phyloP scores from a whole-genome alignment of 768 basidiomycete genomes.

The Kwoniella dejecticola region DNA sequence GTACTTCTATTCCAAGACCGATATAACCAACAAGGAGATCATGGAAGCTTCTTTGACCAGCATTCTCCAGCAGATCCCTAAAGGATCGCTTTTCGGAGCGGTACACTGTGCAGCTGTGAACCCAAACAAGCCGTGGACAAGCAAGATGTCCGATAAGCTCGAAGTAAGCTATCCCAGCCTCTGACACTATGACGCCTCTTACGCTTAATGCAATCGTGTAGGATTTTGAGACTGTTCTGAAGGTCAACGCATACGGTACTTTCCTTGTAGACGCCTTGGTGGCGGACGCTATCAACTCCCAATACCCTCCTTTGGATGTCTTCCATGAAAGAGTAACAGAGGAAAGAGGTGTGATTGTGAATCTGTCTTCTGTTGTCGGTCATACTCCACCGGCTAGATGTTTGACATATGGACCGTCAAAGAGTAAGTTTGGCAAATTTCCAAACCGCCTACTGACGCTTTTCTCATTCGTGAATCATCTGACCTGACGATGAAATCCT shows the following conservation, averaged over 20 bases:
- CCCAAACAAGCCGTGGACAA: conserved; percentile 27
- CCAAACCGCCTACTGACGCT: neutral
- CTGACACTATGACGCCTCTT: conserved; percentile 4
- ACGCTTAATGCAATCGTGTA: no score
- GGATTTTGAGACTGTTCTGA: conserved; percentile 29
- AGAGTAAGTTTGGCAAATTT: conserved; percentile 20
- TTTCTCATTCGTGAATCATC: neutral
- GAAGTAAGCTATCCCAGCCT: conserved; percentile 28
- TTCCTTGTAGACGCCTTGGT: conserved; percentile 48
- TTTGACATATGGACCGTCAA: conserved; percentile 47
- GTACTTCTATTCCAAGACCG: conserved; percentile 34
- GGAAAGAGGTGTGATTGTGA: conserved; percentile 51
- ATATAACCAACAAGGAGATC: conserved; percentile 34
- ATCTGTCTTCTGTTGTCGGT: conserved; percentile 46
- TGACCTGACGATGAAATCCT: no score
- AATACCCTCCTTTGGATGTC: conserved; percentile 29
- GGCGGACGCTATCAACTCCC: conserved; percentile 48
- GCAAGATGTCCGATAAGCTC: conserved; percentile 21
- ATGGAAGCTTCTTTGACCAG: conserved; percentile 29
- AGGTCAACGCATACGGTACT: conserved; percentile 46
- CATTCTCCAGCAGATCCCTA: conserved; percentile 23
- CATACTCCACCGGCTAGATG: conserved; percentile 36
- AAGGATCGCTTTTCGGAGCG: conserved; percentile 18
- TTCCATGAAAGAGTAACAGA: conserved; percentile 20
- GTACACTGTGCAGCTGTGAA: conserved; percentile 35